Evolutionary conservation across 2,329 filamentous ascomycete genomes (phyloP).

Genomic region (Colletotrichum sp.): DNA sequence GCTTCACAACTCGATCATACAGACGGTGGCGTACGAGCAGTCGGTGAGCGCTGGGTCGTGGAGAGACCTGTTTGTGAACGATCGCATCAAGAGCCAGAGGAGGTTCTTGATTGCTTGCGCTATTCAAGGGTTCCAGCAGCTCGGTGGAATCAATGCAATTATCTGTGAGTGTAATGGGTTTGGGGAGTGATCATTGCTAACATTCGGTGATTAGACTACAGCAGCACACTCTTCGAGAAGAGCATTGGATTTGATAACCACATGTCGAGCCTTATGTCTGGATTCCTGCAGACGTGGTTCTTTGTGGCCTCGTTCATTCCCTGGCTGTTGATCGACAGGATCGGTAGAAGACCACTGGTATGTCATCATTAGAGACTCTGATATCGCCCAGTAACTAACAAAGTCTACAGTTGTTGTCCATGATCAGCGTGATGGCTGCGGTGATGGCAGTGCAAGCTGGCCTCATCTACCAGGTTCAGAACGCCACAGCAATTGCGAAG

Average conservation of each 20-base stretch:
- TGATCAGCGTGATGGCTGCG: constrained; percentile 43
- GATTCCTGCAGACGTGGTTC: constrained; percentile 54
- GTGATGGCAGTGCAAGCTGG: constrained; percentile 46
- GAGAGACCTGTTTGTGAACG: constrained; percentile 35
- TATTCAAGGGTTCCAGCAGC: constrained; percentile 43
- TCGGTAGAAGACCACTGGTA: constrained; percentile 41
- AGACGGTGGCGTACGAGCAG: constrained; percentile 35
- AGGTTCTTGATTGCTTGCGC: constrained; percentile 36
- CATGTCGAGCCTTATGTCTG: constrained; percentile 56
- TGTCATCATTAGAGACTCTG: neutral
- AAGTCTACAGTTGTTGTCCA: constrained; percentile 35
- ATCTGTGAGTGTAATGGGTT: constrained; percentile 35
- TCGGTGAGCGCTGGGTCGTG: constrained; percentile 32
- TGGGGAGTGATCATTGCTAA: neutral
- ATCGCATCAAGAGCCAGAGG: constrained; percentile 35
- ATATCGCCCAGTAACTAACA: constrained; percentile 7
- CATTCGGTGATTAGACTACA: constrained; percentile 37
- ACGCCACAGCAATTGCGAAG: constrained; percentile 34
- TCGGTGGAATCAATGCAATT: constrained; percentile 54
- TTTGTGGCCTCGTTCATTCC: constrained; percentile 47
- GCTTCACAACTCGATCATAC: constrained; percentile 35
- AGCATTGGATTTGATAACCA: constrained; percentile 46
- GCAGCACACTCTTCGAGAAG: constrained; percentile 49
- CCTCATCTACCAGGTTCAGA: constrained; percentile 44
- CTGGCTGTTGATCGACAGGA: constrained; percentile 50